phyloP scores from a whole-genome alignment of 108 stramenopile genomes.

The Fragilaria crotonensis region DNA sequence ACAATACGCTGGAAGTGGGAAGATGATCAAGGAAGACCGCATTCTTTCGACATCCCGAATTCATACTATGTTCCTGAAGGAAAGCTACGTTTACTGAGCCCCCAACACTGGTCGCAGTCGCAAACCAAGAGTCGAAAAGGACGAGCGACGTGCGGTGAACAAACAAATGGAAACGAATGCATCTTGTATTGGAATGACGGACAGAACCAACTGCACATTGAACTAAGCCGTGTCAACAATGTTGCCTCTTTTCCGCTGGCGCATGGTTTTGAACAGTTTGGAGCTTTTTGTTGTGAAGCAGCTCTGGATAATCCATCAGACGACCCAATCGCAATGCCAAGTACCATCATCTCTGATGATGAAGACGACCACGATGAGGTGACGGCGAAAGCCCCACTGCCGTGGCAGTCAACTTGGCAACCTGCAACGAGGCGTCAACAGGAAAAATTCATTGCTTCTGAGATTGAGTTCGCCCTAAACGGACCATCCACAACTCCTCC shows the following conservation, averaged over 20 bases:
- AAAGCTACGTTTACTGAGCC: conserved; percentile 3
- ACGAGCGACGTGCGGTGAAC: neutral
- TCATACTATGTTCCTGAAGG: conserved; percentile 20
- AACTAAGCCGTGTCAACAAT: too few species aligned
- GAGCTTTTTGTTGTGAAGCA: conserved; percentile 10
- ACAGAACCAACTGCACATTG: neutral
- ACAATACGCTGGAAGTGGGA: conserved; percentile 9
- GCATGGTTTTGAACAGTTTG: conserved; percentile 12
- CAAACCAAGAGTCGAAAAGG: conserved; percentile 3
- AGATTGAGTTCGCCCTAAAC: neutral
- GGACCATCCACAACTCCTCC: too few species aligned
- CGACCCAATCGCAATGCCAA: neutral
- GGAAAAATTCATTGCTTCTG: too few species aligned
- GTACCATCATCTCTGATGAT: neutral
- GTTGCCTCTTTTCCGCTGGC: conserved; percentile 12
- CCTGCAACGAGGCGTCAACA: too few species aligned
- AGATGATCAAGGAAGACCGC: conserved; percentile 22
- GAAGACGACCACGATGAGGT: conserved; percentile 1
- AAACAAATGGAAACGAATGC: neutral
- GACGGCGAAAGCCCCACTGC: neutral
- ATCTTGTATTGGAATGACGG: neutral
- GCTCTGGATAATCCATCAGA: too few species aligned
- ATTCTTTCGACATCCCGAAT: conserved; percentile 22
- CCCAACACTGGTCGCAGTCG: conserved; percentile 20
- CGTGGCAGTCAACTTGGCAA: too few species aligned